Percentiles rank a stretch among this genome's conserved stretches.
Conservation (phyloP, 2,329 filamentous ascomycete genomes). For the Delphinella strobiligena region DNA sequence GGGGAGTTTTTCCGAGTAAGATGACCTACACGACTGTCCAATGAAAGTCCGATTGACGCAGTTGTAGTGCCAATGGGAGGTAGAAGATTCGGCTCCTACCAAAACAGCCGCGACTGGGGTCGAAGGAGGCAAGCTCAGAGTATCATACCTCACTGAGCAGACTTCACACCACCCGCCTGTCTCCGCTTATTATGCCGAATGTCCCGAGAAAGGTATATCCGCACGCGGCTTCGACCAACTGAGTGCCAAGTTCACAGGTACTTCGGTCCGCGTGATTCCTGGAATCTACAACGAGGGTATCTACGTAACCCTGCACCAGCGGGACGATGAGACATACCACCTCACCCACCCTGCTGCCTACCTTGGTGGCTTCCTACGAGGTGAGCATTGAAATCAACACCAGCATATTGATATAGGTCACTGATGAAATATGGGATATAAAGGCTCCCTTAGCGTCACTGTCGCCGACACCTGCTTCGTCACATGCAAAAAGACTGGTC, state of each 20-base stretch:
- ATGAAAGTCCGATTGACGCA: conserved; percentile 6
- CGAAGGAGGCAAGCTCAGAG: conserved; percentile 41
- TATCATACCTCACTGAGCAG: conserved; percentile 94
- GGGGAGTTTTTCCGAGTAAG: conserved; percentile 92
- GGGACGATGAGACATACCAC: conserved; percentile 83
- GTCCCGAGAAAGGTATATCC: conserved; percentile 76
- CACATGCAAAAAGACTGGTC: conserved; percentile 75
- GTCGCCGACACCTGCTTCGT: conserved; percentile 85
- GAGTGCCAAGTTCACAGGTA: conserved; percentile 94
- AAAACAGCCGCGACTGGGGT: conserved; percentile 48
- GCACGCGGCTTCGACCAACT: conserved; percentile 92
- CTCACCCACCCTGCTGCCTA: conserved; percentile 91
- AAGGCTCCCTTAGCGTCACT: conserved; percentile 68
- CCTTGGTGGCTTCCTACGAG: conserved; percentile 74
- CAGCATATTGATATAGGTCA: conserved; percentile 4
- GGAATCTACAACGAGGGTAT: conserved; percentile 93
- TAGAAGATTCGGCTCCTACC: conserved; percentile 52
- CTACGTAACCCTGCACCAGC: conserved; percentile 73
- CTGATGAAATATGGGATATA: no score
- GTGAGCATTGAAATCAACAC: no score
- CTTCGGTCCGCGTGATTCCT: conserved; percentile 79
- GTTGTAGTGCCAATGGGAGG: conserved; percentile 81
- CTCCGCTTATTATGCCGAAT: conserved; percentile 88
- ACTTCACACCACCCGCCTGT: conserved; percentile 96
- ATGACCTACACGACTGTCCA: neutral